A percentile compares a stretch with the other conserved stretches of the same genome.
Conservation (phyloP, 2,329 filamentous ascomycete genomes). For the Cucurbitaria berberidis region DNA sequence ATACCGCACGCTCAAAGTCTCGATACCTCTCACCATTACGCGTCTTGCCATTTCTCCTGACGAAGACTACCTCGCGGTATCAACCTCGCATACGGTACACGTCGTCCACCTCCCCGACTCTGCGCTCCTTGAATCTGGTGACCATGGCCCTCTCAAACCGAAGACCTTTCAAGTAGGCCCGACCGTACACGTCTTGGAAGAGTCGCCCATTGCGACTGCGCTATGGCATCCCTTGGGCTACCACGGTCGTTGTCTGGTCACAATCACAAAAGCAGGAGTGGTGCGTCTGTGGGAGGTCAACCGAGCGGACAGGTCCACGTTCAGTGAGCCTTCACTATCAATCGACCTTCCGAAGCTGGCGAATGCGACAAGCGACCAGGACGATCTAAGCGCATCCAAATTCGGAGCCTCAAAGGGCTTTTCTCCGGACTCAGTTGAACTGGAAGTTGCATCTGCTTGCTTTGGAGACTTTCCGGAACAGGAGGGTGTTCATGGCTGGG, state of each 20-base stretch:
- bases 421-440: conserved; percentile 87
- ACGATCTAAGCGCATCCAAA: conserved; percentile 80
- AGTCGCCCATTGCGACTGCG: conserved; percentile 78
- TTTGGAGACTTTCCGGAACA: conserved; percentile 74
- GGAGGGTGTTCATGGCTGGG: conserved; percentile 73
- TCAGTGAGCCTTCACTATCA: conserved; percentile 80
- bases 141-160: conserved; percentile 72
- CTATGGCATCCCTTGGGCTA: conserved; percentile 94
- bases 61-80: conserved; percentile 79
- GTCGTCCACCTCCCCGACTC: conserved; percentile 84
- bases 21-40: conserved; percentile 80
- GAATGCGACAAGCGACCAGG: conserved; percentile 79
- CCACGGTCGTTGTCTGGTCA: conserved; percentile 80
- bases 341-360: conserved; percentile 89
- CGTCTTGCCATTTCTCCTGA: conserved; percentile 86
- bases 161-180: conserved; percentile 93
- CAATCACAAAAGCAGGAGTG: conserved; percentile 84
- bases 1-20: conserved; percentile 68
- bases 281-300: conserved; percentile 92
- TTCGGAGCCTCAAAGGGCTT: conserved; percentile 80
- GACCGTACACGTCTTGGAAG: conserved; percentile 87
- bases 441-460: conserved; percentile 89
- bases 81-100: conserved; percentile 87
- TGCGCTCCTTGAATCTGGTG: conserved; percentile 73
- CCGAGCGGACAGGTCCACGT: conserved; percentile 82